These are phyloP conservation scores for Xylaria sp. DNA, from an alignment of 2,329 filamentous ascomycete species.

Conservation along the genomic window DNA sequence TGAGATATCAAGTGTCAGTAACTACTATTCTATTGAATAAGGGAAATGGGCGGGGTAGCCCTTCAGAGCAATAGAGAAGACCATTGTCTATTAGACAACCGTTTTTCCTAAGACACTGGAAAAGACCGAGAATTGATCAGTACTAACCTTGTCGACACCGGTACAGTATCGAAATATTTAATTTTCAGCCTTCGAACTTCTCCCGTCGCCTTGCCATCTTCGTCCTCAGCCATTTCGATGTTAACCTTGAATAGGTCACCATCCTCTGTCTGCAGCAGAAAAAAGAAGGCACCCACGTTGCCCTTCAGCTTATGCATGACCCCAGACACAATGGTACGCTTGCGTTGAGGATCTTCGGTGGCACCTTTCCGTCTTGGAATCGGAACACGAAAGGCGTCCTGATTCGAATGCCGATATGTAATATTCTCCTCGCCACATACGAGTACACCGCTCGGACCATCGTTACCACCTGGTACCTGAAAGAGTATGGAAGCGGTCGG, in stretches of 20 bases:
- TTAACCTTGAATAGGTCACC: slow-evolving; percentile 98
- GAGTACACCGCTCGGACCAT: slow-evolving; percentile 93
- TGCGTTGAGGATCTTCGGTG: slow-evolving; percentile 91
- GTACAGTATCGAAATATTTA: slow-evolving; percentile 98
- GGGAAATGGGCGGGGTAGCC: neutral
- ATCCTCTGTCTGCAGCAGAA: slow-evolving; percentile 94
- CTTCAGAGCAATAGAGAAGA: neutral
- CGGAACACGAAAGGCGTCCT: slow-evolving; percentile 86
- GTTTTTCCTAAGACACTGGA: neutral
- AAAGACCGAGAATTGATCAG: neutral
- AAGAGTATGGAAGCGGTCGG: slow-evolving; percentile 90
- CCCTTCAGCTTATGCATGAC: slow-evolving; percentile 97
- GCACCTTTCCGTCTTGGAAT: slow-evolving; percentile 88
- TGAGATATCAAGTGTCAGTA: slow-evolving; percentile 7
- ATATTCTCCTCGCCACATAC: slow-evolving; percentile 95
- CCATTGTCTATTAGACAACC: neutral
- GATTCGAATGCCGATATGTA: slow-evolving; percentile 96
- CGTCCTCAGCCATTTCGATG: slow-evolving; percentile 88
- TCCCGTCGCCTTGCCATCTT: slow-evolving; percentile 79
- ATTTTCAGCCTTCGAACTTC: slow-evolving; percentile 88
- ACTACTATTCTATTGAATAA: neutral
- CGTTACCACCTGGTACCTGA: slow-evolving; percentile 92
- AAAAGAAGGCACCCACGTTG: slow-evolving; percentile 89
- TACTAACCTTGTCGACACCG: slow-evolving; percentile 74
- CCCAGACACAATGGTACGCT: slow-evolving; percentile 85